phyloP scores from a whole-genome alignment of 2,329 filamentous ascomycete species.

The Hypoxylon sp. region DNA sequence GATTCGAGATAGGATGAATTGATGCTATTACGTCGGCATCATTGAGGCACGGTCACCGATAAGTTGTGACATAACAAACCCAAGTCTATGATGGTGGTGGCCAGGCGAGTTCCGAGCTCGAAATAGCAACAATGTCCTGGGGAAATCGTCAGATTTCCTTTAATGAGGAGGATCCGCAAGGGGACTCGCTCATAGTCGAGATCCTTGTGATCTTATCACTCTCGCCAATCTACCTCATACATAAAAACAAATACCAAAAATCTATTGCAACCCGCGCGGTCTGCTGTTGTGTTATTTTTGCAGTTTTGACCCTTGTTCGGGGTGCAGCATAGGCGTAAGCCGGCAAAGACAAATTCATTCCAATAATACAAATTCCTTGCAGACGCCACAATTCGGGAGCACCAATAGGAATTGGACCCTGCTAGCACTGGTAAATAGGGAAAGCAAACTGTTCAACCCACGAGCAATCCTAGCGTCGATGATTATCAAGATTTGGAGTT shows the following conservation, averaged over 20 bases:
- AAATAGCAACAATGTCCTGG: slow-evolving; percentile 40
- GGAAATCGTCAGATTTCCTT: slow-evolving; percentile 26
- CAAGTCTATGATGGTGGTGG: slow-evolving; percentile 12
- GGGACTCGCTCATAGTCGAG: slow-evolving; percentile 13
- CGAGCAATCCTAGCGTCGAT: slow-evolving; percentile 26
- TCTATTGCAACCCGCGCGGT: slow-evolving; percentile 8
- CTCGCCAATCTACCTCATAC: slow-evolving; percentile 46
- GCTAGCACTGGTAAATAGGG: slow-evolving; percentile 30
- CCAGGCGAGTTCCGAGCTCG: slow-evolving; percentile 38
- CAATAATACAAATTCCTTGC: slow-evolving; percentile 30
- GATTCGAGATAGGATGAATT: slow-evolving; percentile 46
- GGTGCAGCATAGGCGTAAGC: slow-evolving; percentile 1
- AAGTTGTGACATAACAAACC: slow-evolving; percentile 24
- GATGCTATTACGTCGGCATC: slow-evolving; percentile 29
- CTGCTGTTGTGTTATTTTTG: slow-evolving; percentile 13
- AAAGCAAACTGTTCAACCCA: slow-evolving; percentile 27
- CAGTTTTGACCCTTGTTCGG: slow-evolving; percentile 20
- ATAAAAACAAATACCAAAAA: slow-evolving; percentile 14
- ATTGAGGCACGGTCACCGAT: slow-evolving; percentile 27
- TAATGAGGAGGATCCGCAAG: slow-evolving; percentile 31
- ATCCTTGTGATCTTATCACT: slow-evolving; percentile 37
- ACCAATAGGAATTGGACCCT: slow-evolving; percentile 41
- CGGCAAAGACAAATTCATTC: slow-evolving; percentile 26
- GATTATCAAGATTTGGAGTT: slow-evolving; percentile 31
- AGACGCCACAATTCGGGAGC: slow-evolving; percentile 34